Conservation (phyloP, 208 protist genomes). For the Crithidia sp. region DNA sequence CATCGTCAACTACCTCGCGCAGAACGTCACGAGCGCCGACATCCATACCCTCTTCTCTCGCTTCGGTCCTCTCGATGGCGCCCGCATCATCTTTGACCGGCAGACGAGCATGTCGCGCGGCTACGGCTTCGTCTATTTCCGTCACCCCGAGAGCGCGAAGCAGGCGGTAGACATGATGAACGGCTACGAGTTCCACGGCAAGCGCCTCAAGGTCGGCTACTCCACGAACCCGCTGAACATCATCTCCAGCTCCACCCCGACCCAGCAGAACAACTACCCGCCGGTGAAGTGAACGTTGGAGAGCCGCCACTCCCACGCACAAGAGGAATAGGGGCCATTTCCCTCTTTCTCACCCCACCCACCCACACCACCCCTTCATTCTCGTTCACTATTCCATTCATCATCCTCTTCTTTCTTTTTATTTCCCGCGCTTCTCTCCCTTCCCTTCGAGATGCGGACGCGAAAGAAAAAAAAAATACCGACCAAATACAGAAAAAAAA, state of each 20-base stretch:
- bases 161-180: conserved; percentile 69
- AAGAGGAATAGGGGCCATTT: too few relatives aligned
- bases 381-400: neutral
- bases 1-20: conserved; percentile 84
- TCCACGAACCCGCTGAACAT: conserved; percentile 84
- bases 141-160: conserved; percentile 56
- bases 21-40: conserved; percentile 60
- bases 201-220: conserved; percentile 77
- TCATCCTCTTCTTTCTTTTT: neutral
- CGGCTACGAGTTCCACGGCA: conserved; percentile 74
- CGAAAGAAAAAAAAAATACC: too few relatives aligned
- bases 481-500: too few relatives aligned
- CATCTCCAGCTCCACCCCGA: conserved; percentile 33
- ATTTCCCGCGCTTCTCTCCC: neutral
- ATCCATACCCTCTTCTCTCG: conserved; percentile 73
- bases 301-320: too few relatives aligned
- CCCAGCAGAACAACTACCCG: conserved; percentile 14
- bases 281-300: conserved; percentile 6
- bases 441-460: too few relatives aligned
- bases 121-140: conserved; percentile 86
- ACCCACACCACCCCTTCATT: neutral
- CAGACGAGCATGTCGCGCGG: conserved; percentile 69
- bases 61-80: conserved; percentile 72
- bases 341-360: too few relatives aligned
- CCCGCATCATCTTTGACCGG: conserved; percentile 75